Conservation (phyloP, 192 early-diverging fungal species). For the Coemansia sp. region DNA sequence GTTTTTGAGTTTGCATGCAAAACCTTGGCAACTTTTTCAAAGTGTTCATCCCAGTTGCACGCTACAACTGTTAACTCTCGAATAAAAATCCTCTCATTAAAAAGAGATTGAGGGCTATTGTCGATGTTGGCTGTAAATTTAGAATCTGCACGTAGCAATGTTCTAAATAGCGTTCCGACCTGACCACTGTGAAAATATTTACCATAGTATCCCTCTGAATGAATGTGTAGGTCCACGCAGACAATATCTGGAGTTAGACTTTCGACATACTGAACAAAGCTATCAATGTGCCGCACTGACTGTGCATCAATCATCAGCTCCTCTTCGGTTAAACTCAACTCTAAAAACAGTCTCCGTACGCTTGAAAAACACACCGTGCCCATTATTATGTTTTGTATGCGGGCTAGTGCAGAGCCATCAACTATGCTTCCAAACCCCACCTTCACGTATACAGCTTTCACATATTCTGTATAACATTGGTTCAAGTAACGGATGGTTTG, state of each 20-base stretch:
- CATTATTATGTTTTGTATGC: not conserved
- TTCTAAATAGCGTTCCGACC: not conserved
- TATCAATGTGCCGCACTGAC: not conserved
- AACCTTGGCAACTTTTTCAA: not conserved
- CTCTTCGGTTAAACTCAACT: slow-evolving; percentile 1
- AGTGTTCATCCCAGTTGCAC: slow-evolving; percentile 5
- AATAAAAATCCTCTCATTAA: not conserved
- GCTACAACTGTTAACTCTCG: not conserved
- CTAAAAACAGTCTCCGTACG: not conserved
- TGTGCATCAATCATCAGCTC: not conserved
- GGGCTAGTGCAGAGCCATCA: not conserved
- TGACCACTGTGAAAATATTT: not conserved
- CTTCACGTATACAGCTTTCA: not conserved
- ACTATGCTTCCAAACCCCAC: not conserved
- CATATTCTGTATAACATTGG: not conserved
- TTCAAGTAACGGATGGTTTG: not conserved
- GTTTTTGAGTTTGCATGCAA: slow-evolving; percentile 4
- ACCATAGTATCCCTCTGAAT: not conserved
- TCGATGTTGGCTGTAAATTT: not conserved
- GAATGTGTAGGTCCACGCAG: not conserved
- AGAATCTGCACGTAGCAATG: not conserved
- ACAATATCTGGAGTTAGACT: not conserved
- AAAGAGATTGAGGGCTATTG: not conserved
- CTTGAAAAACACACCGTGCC: not conserved
- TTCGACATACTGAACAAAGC: slow-evolving; percentile 2